Conservation (phyloP, 1,284 basidiomycete species). For the Cryptococcus sp. region DNA sequence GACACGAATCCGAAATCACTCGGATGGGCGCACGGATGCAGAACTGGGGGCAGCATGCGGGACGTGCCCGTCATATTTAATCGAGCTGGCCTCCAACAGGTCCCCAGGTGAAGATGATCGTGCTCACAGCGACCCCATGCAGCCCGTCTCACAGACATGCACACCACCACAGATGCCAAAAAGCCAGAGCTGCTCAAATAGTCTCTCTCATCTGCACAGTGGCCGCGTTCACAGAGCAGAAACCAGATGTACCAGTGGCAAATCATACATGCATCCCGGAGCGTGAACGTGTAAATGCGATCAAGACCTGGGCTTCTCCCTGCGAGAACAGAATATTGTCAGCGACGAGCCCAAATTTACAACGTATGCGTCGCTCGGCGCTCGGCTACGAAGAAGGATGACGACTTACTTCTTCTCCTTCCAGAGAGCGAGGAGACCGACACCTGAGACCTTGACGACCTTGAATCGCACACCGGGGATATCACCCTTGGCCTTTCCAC, state of each 20-base stretch:
- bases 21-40: no score
- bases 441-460: conserved; percentile 99
- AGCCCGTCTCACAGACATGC: no score
- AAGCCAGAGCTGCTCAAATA: no score
- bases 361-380: neutral
- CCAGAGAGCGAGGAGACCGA: conserved; percentile 95
- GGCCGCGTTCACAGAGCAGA: no score
- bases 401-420: conserved; percentile 88
- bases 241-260: neutral
- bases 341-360: neutral
- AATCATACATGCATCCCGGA: conserved; percentile 39
- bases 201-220: no score
- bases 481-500: conserved; percentile 77
- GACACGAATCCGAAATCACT: no score
- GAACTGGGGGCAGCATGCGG: no score
- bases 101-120: no score
- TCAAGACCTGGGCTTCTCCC: conserved; percentile 45
- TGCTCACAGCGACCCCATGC: no score
- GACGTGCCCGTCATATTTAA: no score
- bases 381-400: conserved; percentile 23
- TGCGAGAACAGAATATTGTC: conserved; percentile 4
- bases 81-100: no score
- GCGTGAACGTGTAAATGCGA: conserved; percentile 15
- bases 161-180: no score
- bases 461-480: conserved; percentile 87